Base-by-base conservation (phyloP, 768 basidiomycete species). In the Baorangia bicolor region DNA sequence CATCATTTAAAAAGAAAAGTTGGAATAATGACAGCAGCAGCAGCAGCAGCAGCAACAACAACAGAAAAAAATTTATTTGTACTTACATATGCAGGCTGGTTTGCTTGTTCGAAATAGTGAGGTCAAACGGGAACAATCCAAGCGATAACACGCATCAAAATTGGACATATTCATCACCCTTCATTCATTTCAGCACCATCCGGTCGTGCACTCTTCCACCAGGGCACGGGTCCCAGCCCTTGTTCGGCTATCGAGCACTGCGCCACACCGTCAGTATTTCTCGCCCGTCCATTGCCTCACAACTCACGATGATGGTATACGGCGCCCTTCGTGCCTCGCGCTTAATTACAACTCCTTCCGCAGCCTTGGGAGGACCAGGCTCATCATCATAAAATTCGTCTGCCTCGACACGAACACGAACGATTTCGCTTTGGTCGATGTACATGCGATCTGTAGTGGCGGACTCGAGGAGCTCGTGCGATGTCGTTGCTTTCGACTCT, bases 381-480 rank as follows among this genome's bases (percentile, higher is more conserved):
- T 92, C 91, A 60, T 90, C 88, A 60, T 94, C 92, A 60, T 82
- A 87, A 60, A 92, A 93, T 62, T 92, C 89, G 62, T 92, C 92
- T 4, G 79, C 77, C 64, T 93, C 90, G 5, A 93, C 84, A 5
- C 90, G 85, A 1, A 90, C 81, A 27, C 92, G 87, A 2, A 93
- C 73, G 21, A 88, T 77, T 61, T 91, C 90, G 38, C 85, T 82
- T 53, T 82, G 78, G 69, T 92, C 90, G 57, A 93, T 85, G 69
- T 91, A 94, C 85, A 92, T 88, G 6, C 90, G 81, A 28, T 85
- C 83, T 6, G 79, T 53, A 0, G 81, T 71, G 0, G 86, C 77
- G 1, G 87, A 85, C 65, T 91, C 88, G 39, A 93, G 81, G 21
- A 92, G 79, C 41, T 86, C 85, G 56, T 82, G 80, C 11, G 70